Evolutionary conservation across 2,329 filamentous ascomycete genomes (phyloP), one percentile per base, ranked within the genome.

Genomic region (Colletotrichum tanaceti): DNA sequence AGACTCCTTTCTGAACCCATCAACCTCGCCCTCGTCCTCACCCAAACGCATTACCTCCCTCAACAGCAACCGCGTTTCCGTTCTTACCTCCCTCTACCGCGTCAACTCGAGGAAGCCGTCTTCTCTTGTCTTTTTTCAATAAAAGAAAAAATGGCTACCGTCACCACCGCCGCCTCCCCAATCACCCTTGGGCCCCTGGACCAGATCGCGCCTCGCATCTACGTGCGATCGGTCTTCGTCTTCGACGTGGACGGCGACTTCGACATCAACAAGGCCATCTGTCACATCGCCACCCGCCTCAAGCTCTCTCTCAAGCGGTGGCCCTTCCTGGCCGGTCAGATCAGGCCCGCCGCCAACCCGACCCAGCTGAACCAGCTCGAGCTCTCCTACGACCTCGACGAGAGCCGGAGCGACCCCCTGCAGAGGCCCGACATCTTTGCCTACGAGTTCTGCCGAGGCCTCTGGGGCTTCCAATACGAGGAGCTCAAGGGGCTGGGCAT

Each of bases 201-300:
- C 18, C 67, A 68, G 46, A 63, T 68, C 11, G 67, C 67, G 13
- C 67, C 67, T 5, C 64, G 63, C 2, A 68, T 68, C 9, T 70
- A 70, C 14, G 58, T 63, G 24, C 39, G 67, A 10, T 35, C 53
- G 7, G 35, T 70, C 46, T 70, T 68, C 20, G 6, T 39, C 7
- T 54, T 70, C 5, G 38, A 43, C 41, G 14, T 32, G 0, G 35
- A 24, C 14, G 4, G 24, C 1, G n/a, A 14, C 4, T 53, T 41
- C 13, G 22, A 44, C 44, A n/a, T 24, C 0, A 1, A 9, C 1
- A 35, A 24, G 1, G 52, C 66, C 1, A 11, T 39, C 2, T 0
- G 13, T 2, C 41, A 63, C 7, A 41, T 70, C 1, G 13, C 2
- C 9, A 5, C 9, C 18, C 44, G 64, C 1, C 55, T 70, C 43